Conservation (phyloP, 805 yeast species). For the Ogataea parapolymorpha region DNA sequence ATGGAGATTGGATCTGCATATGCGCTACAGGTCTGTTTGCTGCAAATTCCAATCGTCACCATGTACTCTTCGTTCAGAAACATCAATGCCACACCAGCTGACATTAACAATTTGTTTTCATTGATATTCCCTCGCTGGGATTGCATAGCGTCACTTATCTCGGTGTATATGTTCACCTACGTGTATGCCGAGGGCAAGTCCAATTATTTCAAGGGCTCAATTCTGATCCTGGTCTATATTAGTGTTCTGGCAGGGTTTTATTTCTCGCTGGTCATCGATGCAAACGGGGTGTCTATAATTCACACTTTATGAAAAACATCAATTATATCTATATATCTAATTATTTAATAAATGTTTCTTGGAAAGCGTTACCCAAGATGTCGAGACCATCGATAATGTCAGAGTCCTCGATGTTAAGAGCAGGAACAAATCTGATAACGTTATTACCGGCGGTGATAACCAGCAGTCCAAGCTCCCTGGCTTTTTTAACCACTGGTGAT, state of each 20-base stretch:
- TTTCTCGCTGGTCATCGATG: constrained; percentile 46
- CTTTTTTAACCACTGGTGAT: constrained; percentile 55
- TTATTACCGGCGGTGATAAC: constrained; percentile 91
- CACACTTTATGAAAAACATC: background rate
- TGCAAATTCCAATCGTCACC: constrained; percentile 90
- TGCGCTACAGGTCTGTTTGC: constrained; percentile 89
- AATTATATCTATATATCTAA: background rate
- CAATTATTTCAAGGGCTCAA: constrained; percentile 93
- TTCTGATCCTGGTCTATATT: constrained; percentile 72
- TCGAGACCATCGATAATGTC: constrained; percentile 68
- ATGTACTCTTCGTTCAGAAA: constrained; percentile 59
- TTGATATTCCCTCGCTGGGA: constrained; percentile 96
- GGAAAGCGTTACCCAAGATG: constrained; percentile 58
- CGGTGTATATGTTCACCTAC: constrained; percentile 87
- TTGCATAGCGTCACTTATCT: constrained; percentile 74
- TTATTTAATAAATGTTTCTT: constrained; percentile 25
- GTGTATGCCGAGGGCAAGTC: constrained; percentile 96
- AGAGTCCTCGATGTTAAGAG: constrained; percentile 74
- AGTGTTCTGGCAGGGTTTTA: constrained; percentile 81
- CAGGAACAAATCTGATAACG: constrained; percentile 88
- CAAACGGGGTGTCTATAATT: constrained; percentile 14
- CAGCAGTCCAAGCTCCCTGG: constrained; percentile 76
- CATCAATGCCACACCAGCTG: constrained; percentile 30
- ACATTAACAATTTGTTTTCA: constrained; percentile 56
- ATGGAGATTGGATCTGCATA: constrained; percentile 99